phyloP scores from a whole-genome alignment of 208 protist genomes.

The Crithidia mellificae region DNA sequence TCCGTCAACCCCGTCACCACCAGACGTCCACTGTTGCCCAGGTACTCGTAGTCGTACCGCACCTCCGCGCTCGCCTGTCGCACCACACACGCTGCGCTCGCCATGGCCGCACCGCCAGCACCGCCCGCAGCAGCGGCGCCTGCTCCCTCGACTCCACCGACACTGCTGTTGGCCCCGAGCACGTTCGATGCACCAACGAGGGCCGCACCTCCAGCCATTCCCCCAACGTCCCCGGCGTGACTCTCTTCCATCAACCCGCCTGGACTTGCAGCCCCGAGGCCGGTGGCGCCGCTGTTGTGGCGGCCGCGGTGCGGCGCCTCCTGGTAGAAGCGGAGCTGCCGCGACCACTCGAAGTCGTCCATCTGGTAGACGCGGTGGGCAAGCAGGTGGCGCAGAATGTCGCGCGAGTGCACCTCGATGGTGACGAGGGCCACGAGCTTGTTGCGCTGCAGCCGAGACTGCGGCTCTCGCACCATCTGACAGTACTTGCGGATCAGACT shows the following conservation, averaged over 20 bases:
- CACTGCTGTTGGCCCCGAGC: not conserved
- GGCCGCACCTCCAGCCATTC: no score
- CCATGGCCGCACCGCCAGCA: not conserved
- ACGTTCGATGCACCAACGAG: not conserved
- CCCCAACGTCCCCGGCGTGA: not conserved
- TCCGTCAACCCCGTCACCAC: constrained; percentile 98
- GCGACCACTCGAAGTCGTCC: constrained; percentile 97
- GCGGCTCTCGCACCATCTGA: constrained; percentile 92
- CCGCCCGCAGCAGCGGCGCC: no score
- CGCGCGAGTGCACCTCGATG: constrained; percentile 98
- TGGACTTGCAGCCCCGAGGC: not conserved
- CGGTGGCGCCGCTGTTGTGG: not conserved
- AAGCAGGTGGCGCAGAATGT: constrained; percentile 96
- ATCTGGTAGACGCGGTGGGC: constrained; percentile 71
- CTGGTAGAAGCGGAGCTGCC: constrained; percentile 96
- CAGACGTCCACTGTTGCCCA: constrained; percentile 97
- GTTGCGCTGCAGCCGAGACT: constrained; percentile 92
- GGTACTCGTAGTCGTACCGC: constrained; percentile 98
- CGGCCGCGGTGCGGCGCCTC: constrained; percentile 33
- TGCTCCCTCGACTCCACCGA: no score
- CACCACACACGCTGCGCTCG: constrained; percentile 89
- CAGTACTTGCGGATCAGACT: constrained; percentile 94
- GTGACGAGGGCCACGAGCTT: constrained; percentile 97
- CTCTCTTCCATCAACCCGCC: constrained; percentile 1
- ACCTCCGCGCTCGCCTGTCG: constrained; percentile 93